Percentiles rank a stretch among this genome's conserved stretches.
These are phyloP conservation scores for Aureobasidium sp. DNA, from an alignment of 2,329 filamentous ascomycete species.

Conservation along the genomic window DNA sequence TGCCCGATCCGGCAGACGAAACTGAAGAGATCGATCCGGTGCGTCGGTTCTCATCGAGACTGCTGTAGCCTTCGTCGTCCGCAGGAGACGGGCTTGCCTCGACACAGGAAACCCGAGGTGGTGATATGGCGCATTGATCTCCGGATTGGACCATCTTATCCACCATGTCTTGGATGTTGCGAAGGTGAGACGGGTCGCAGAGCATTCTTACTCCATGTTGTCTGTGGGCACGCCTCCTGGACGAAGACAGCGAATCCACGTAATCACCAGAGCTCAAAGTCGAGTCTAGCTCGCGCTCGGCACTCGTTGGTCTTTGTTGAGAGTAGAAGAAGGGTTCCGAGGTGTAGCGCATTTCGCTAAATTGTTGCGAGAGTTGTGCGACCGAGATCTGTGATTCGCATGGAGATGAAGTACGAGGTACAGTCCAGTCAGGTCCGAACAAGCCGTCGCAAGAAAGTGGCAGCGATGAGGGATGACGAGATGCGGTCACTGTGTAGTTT, in stretches of 20 bases:
- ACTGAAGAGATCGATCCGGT: constrained; percentile 13
- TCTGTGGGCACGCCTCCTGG: neutral
- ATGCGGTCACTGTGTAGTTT: constrained; percentile 32
- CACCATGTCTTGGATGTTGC: constrained; percentile 31
- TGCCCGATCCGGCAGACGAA: neutral
- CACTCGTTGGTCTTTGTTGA: constrained; percentile 11
- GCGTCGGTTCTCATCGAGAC: constrained; percentile 16
- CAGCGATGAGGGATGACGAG: constrained; percentile 23
- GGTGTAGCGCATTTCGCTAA: constrained; percentile 28
- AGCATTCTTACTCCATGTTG: constrained; percentile 19
- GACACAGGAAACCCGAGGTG: constrained; percentile 4
- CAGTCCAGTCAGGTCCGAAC: constrained; percentile 21
- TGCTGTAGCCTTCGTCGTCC: constrained; percentile 16
- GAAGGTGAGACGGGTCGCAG: constrained; percentile 28
- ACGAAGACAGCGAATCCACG: neutral
- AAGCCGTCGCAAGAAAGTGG: constrained; percentile 22
- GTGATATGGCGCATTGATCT: constrained; percentile 28
- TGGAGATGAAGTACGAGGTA: constrained; percentile 27
- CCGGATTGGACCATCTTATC: constrained; percentile 30
- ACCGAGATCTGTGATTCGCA: constrained; percentile 25
- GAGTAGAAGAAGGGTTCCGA: constrained; percentile 15
- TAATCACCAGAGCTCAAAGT: neutral
- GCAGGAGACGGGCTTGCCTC: neutral
- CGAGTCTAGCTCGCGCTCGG: neutral
- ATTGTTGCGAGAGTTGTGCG: constrained; percentile 27